A percentile compares a stretch with the other conserved stretches of the same genome.
These are phyloP conservation scores for Lachnellula subtilissima DNA, from an alignment of 2,329 filamentous ascomycete species.

Conservation along the genomic window DNA sequence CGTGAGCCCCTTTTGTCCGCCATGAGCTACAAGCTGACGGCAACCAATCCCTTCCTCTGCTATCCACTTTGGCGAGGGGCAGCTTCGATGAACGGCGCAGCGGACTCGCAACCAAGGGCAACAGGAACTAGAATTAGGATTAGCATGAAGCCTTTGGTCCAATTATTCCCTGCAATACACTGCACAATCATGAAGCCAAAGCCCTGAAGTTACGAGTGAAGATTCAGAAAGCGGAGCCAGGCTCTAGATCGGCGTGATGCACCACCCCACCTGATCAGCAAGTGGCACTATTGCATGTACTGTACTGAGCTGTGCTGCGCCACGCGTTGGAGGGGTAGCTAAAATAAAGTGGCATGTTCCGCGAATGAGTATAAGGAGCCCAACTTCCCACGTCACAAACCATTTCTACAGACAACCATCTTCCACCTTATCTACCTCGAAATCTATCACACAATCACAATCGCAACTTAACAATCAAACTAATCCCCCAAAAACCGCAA, in stretches of 20 bases:
- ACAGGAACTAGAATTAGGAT: background rate
- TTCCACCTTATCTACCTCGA: background rate
- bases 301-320: too few species aligned
- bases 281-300: background rate
- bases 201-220: background rate
- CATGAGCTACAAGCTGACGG: background rate
- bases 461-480: background rate
- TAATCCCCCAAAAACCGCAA: background rate
- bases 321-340: too few species aligned
- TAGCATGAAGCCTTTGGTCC: background rate
- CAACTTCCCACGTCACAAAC: background rate
- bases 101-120: background rate
- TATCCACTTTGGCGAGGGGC: background rate
- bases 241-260: slow-evolving; percentile 1
- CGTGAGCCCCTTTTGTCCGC: background rate
- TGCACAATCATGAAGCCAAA: background rate
- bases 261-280: background rate
- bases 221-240: background rate
- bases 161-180: background rate
- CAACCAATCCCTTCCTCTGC: background rate
- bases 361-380: background rate
- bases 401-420: background rate
- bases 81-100: background rate
- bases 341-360: background rate
- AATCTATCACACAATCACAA: background rate